Percentiles rank a stretch among this genome's conserved stretches.
phyloP scores from a whole-genome alignment of 805 yeast genomes.

The Cyberlindnera nakhonratchasimensis region DNA sequence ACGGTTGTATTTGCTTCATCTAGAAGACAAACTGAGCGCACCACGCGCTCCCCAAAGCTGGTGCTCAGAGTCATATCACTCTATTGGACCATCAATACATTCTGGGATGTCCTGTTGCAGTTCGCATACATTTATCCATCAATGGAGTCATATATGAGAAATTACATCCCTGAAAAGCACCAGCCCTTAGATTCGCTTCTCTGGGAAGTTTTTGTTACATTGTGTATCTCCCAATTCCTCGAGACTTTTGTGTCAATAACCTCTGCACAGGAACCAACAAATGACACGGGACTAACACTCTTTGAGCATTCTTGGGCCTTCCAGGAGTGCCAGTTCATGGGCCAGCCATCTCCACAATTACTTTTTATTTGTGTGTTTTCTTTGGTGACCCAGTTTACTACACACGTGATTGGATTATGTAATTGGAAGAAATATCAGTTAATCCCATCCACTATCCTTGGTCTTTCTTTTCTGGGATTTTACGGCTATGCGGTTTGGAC shows the following conservation, averaged over 20 bases:
- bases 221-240: conserved; percentile 59
- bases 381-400: conserved; percentile 52
- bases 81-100: conserved; percentile 28
- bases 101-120: conserved; percentile 24
- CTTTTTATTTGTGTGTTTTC: conserved; percentile 53
- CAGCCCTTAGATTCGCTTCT: conserved; percentile 38
- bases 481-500: conserved; percentile 38
- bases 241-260: conserved; percentile 64
- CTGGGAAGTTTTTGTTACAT: conserved; percentile 57
- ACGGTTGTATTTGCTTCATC: conserved; percentile 56
- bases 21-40: conserved; percentile 33
- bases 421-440: conserved; percentile 53
- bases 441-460: conserved; percentile 59
- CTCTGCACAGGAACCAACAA: conserved; percentile 51
- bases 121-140: conserved; percentile 8
- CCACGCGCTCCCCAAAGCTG: conserved; percentile 27
- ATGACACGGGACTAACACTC: conserved; percentile 66
- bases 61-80: conserved; percentile 38
- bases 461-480: conserved; percentile 47
- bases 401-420: conserved; percentile 60
- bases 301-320: conserved; percentile 76
- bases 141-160: conserved; percentile 1
- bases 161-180: conserved; percentile 4
- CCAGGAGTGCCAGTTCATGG: conserved; percentile 59
- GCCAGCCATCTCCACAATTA: conserved; percentile 50